Base-by-base conservation (phyloP, 164 flowering plant genomes). In the Piper longum region DNA sequence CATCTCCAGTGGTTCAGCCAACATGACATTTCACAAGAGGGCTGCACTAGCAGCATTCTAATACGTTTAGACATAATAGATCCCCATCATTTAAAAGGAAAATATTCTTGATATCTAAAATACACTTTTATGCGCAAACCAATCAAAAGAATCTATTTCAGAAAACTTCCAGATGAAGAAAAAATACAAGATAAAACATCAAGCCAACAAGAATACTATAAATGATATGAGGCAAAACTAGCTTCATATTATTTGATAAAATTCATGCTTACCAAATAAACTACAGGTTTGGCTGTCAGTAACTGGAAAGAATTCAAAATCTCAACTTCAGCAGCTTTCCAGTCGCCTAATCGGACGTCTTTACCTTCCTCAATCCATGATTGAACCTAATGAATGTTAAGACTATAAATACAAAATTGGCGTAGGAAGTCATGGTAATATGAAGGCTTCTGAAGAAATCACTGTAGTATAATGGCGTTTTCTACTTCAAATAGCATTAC, bases 261-360 rank as follows among this genome's bases (percentile, higher is more conserved):
- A 60, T 17, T 14, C 43, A 56, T n/a, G 70, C 78, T 73, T 74
- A 95, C 99, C 96, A 95, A 76, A 77, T 95, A 95, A 58, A 95
- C 99, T 72, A 95, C 95, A 74, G 99, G 93, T 74, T 95, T 95
- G 48, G 99, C 99, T 42, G 95, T 78, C 19, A 95, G 96, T 81
- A 95, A 79, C 63, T 95, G 99, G 70, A 95, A 83, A 61, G 96
- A 81, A 77, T 95, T 95, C 63, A 95, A 69, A 62, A 95, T 84
- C 77, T 91, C 99, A 69, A 85, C 65, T 8, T 95, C 97, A 69
- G 96, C 93, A 73, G 93, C 82, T 82, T 91, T 91, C 99, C 99
- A 95, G 2, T 95, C 99, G 62, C 87, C 95, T 14, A 91, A 75
- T 9, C 99, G 92, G 62, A 95, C 82, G 76, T 95, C 99, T 74